Base-by-base conservation (phyloP, 805 yeast genomes). In the Metschnikowia kunwiensis region DNA sequence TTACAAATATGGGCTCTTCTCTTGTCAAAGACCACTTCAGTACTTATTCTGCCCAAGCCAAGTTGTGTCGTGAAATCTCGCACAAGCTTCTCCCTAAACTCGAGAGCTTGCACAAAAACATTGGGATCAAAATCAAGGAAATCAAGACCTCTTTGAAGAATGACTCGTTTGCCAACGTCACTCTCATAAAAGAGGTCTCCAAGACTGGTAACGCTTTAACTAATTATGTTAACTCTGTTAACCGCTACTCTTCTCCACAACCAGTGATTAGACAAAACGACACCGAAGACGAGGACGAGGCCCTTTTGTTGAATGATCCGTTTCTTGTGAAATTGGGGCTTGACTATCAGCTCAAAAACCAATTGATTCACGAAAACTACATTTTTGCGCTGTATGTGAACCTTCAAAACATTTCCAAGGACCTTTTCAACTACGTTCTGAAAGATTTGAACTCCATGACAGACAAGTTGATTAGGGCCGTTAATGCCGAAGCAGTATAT, bases 131-230 rank as follows among this genome's bases (percentile, higher is more conserved):
- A 36, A 68, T 68, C 44, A 65, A 64, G 42, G 74, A 68, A 44
- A 66, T 68, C 45, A 65, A 51, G 48, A 49, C 62, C 5, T 55
- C 66, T 20, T 52, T 68, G 42, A 63, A 58, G 36, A 66, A 68
- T 46, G 72, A 68, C 13, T 55, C 68, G 2, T 68, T 68, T 46
- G 63, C 69, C 17, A 67, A 65, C 42, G 48, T 56, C 13, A 53
- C 56, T 6, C 43, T 68, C 18, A 40, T 58, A 10, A 64, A 52
- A 30, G 72, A 68, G 46, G 73, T 82, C 38, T 71, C 71, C 35
- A 77, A 74, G 38, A 82, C 95, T 1, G 82, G 80, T 38, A 58
- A 61, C 26, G 76, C 77, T 21, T 55, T 81, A 37, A 57, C 50
- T 22, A 43, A 46, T 27, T 68, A 61, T 39, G 58, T 54, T 45